Base-by-base conservation (phyloP, 352 stramenopile genomes). In the Phytophthora capsici region DNA sequence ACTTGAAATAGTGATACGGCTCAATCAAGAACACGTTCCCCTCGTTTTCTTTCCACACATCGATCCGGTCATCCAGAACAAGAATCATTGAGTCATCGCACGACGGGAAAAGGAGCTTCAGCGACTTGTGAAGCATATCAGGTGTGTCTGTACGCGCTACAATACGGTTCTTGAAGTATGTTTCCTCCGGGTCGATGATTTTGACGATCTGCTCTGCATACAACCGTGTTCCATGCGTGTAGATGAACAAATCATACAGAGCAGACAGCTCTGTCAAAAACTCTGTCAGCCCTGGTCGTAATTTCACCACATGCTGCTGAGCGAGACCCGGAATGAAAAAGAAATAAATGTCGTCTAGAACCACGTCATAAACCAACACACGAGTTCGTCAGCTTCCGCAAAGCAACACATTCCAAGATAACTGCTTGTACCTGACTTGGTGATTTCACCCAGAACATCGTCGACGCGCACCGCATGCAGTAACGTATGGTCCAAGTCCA, bases 401-500 rank as follows among this genome's bases (percentile, higher is more conserved):
- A 45, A 2, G 45, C 23, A 16, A n/a, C 37, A 17, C 22, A 57
- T 10, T 13, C 19, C 14, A 23, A 30, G 20, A 34, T n/a, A 8
- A 51, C 22, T 6, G 32, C 28, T 25, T 69, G 25, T 56, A 93
- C 84, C 82, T 70, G 82, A 75, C 30, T 85, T 69, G 8, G 63
- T 55, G 20, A 95, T 82, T 45, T 83, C 69, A 16, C 73, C 80
- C 2, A 85, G 66, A 26, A 95, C 73, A 28, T 95, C 84, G n/a
- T 85, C 70, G 1, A 85, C 75, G 20, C 86, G 84, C 49, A 95
- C 87, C 20, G 96, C 96, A 78, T 99, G 97, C 6, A 99, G 78
- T 43, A 99, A 75, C 3, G 97, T 99, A 75, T 99, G 96, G 78
- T 99, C 97, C 28, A 99, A 77, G 87, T 99, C 97, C 30, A 99